A percentile compares a stretch with the other conserved stretches of the same genome.
Evolutionary conservation across 2,329 filamentous ascomycete species (phyloP).

Genomic region (Calonectria multiphialidica): DNA sequence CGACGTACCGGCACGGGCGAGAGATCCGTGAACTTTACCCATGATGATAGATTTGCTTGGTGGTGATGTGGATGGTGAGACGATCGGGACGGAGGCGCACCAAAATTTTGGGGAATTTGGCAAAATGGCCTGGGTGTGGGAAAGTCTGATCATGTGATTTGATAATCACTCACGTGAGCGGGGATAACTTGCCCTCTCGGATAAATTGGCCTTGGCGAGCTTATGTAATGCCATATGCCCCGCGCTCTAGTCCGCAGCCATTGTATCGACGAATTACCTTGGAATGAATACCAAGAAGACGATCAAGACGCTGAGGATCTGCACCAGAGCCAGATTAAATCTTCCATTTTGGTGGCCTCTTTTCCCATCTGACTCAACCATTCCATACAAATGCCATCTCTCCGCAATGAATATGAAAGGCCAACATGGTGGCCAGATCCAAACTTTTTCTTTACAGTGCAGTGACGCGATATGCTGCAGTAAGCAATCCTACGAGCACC

Average conservation of each 20-base stretch:
- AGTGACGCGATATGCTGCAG: background rate
- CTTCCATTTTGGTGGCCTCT: too few relatives aligned
- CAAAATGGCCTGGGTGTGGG: constrained; percentile 52
- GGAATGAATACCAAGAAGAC: background rate
- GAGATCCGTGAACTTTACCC: constrained; percentile 95
- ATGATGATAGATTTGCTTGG: constrained; percentile 68
- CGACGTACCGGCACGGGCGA: constrained; percentile 80
- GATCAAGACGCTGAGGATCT: background rate
- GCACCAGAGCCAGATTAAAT: background rate
- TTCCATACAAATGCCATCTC: too few relatives aligned
- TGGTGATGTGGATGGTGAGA: constrained; percentile 52
- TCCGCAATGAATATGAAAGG: background rate
- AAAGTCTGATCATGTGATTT: constrained; percentile 43
- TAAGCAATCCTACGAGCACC: background rate
- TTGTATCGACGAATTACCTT: background rate
- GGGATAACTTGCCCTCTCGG: constrained; percentile 49
- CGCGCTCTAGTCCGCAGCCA: background rate
- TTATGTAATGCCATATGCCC: background rate
- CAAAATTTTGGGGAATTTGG: constrained; percentile 52
- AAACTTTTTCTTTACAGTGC: background rate
- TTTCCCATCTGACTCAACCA: background rate
- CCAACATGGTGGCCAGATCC: background rate
- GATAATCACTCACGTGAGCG: constrained; percentile 52
- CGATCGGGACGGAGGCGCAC: constrained; percentile 35
- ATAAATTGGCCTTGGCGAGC: constrained; percentile 38